Evolutionary conservation across 75 land plant species (phyloP), one percentile per base, ranked within the genome.

Genomic region (Chamaecyparis obtusa): DNA sequence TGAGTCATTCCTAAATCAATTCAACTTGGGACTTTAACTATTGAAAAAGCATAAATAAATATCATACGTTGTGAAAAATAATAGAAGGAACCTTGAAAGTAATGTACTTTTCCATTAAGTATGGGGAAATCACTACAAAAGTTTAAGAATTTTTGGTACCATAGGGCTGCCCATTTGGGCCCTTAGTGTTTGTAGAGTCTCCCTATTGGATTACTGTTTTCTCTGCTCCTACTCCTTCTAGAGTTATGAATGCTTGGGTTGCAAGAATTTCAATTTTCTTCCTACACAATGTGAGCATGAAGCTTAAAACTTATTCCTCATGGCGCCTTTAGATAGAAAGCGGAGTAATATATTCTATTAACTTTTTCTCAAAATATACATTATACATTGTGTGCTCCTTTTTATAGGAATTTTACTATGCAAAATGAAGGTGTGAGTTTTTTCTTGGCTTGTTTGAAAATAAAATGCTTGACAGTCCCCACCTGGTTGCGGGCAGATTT

Each of bases 41-140:
- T 37, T 37, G 44, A 77, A 77, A 37, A 39, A 77, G n/a, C 2
- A 9, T 27, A 71, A 32, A 9, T 30, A 32, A 32, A 71, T 71
- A 9, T 71, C 35, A 30, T 21, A 71, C 14, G 2, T 9, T 71
- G 32, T 71, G 16, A 48, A 39, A 80, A 39, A 80, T 2, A 24
- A 44, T 80, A 24, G n/a, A n/a, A n/a, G n/a, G 37, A 19, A 94
- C 99, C 95, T 96, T 93, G 88, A 98, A 96, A 9, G 97, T 96
- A 48, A 98, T 95, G 90, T 96, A 93, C 44, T 87, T 95, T 71
- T 98, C 99, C 32, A 95, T 87, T 92, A 98, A 98, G 86, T 88
- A 95, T 33, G 94, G 90, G 13, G 99, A 91, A 88, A 93, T 91
- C 2, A 98, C 94, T 7, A 93, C 97, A 84, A 98, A 93, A 41